Base-by-base conservation (phyloP, 1,284 basidiomycete species). In the Pseudomicrostroma phylloplanum region DNA sequence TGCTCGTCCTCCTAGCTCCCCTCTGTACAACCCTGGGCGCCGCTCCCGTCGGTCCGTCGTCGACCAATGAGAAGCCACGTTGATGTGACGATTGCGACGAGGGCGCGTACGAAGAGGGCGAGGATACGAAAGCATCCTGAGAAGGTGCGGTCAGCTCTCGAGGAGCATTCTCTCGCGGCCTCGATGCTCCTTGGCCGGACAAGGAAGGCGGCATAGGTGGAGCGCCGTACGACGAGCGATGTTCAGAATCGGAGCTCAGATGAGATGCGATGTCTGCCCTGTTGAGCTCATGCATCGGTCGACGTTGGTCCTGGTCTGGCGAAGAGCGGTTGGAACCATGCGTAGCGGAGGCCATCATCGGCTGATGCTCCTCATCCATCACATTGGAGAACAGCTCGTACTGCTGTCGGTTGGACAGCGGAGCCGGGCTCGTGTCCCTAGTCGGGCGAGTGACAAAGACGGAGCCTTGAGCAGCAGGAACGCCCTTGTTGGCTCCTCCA, bases 51-150 rank as follows among this genome's bases (percentile, higher is more conserved):
- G 77, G 77, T 1, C 77, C 77, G 46, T 79, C 77, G 49, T 79
- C 77, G 23, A 76, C 73, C 36, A 79, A 60, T 51, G 69, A 73
- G 65, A 78, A 72, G 25, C 77, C 74, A 39, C 30, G 58, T 21
- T 19, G 58, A 53, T n/a, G 58, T 43, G 30, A 36, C 12, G 43
- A 48, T 12, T 48, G 43, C 17, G 17, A 48, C 43, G 15, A n/a
- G 12, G 43, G 43, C 4, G 30, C 30, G 30, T 36, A 36, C 30
- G 30, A 36, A 36, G 30, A 36, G 30, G 30, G 30, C 30, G 30
- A 36, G 30, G 30, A 36, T 3, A 36, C 30, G 30, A 36, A 36
- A 36, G 30, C 30, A 9, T 36, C 30, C 9, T 36, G 30, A 9
- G 30, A 36, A 3, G 30, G 30, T 9, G 30, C 30, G 3, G 30